Percentiles rank a stretch among this genome's conserved stretches.
Evolutionary conservation across 2,329 filamentous ascomycete species (phyloP).

Genomic region (Xylaria sp.): DNA sequence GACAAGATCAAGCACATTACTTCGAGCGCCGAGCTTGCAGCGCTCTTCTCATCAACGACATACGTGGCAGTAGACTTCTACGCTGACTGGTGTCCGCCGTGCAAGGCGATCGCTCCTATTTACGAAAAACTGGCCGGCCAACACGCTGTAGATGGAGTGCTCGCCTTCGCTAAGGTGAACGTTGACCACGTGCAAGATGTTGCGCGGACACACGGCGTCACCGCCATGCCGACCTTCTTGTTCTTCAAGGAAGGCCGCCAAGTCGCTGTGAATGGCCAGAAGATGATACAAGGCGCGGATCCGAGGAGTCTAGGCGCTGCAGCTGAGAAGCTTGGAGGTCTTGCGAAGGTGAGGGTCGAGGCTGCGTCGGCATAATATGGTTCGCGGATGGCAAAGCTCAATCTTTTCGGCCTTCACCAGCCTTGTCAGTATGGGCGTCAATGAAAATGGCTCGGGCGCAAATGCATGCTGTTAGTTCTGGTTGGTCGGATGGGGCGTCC

Average conservation of each 20-base stretch:
- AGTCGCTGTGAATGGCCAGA: conserved; percentile 53
- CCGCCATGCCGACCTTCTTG: conserved; percentile 68
- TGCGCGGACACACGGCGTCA: conserved; percentile 60
- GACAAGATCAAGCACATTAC: conserved; percentile 52
- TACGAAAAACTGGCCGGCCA: conserved; percentile 60
- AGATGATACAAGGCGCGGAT: conserved; percentile 53
- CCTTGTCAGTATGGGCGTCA: not conserved
- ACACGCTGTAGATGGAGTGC: conserved; percentile 53
- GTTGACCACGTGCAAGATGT: conserved; percentile 64
- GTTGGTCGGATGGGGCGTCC: not conserved
- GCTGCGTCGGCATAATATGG: conserved; percentile 24
- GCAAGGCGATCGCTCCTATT: conserved; percentile 67
- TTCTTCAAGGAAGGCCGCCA: conserved; percentile 66
- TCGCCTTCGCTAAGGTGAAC: conserved; percentile 68
- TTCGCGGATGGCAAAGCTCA: not conserved
- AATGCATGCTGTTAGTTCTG: not conserved
- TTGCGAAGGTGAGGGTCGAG: conserved; percentile 50
- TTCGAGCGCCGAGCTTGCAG: conserved; percentile 58
- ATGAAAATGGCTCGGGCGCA: not conserved
- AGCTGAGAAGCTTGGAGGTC: conserved; percentile 50
- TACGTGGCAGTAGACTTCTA: conserved; percentile 67
- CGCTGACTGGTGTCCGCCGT: conserved; percentile 69
- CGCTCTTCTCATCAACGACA: conserved; percentile 58
- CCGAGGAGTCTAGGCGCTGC: conserved; percentile 46
- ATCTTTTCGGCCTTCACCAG: not conserved